A percentile compares a stretch with the other conserved stretches of the same genome.
phyloP scores from a whole-genome alignment of 768 basidiomycete species.

The Hypholoma fasciculare region DNA sequence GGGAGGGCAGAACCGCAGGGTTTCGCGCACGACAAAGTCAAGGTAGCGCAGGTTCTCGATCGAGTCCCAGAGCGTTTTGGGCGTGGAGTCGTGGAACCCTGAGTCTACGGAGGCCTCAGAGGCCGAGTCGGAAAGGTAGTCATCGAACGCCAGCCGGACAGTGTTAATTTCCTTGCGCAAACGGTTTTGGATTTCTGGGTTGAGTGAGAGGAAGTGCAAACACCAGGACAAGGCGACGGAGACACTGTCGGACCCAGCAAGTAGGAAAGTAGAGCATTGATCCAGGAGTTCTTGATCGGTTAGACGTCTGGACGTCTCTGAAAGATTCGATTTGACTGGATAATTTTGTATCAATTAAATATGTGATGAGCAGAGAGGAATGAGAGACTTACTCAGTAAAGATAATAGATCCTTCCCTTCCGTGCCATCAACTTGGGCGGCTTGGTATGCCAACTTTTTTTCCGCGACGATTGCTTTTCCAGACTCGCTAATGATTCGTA shows the following conservation, averaged over 20 bases:
- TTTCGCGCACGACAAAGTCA: slow-evolving; percentile 58
- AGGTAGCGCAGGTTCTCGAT: slow-evolving; percentile 50
- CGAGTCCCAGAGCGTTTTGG: slow-evolving; percentile 28
- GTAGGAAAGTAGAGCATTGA: slow-evolving; percentile 65
- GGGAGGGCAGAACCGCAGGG: slow-evolving; percentile 54
- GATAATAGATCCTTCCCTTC: slow-evolving; percentile 46
- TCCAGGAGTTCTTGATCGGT: slow-evolving; percentile 64
- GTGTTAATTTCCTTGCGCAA: slow-evolving; percentile 52
- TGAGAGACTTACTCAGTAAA: slow-evolving; percentile 40
- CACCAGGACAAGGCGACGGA: slow-evolving; percentile 59
- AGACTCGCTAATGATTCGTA: slow-evolving; percentile 36
- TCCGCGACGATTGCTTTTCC: slow-evolving; percentile 44
- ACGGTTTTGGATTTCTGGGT: slow-evolving; percentile 53
- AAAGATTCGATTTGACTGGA: slow-evolving; percentile 62
- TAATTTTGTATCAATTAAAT: not conserved
- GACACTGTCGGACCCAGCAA: slow-evolving; percentile 64
- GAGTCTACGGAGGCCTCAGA: slow-evolving; percentile 17
- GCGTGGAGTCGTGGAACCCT: slow-evolving; percentile 22
- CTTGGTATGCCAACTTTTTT: slow-evolving; percentile 37
- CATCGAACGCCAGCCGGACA: slow-evolving; percentile 10
- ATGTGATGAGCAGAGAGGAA: not conserved
- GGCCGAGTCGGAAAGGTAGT: slow-evolving; percentile 18
- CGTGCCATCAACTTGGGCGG: slow-evolving; percentile 29
- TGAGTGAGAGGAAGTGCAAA: slow-evolving; percentile 52
- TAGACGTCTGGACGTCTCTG: slow-evolving; percentile 43